phyloP scores from a whole-genome alignment of 164 flowering plant species.

The Kingdonia uniflora region DNA sequence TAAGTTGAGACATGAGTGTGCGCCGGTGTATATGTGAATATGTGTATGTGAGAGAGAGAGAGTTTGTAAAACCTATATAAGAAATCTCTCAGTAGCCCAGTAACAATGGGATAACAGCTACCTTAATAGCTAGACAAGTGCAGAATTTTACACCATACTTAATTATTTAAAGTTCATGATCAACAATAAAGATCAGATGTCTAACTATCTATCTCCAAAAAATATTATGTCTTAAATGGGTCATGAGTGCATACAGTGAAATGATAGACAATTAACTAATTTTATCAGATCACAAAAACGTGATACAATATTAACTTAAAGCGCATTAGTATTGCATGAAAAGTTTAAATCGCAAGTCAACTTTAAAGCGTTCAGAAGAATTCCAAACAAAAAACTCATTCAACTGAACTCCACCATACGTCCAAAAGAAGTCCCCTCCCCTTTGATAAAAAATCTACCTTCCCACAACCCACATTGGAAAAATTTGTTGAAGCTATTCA shows the following conservation, averaged over 20 bases:
- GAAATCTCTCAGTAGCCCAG: no score
- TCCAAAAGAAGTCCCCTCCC: conserved; percentile 8
- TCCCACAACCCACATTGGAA: conserved; percentile 1
- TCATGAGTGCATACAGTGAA: no score
- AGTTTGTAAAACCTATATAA: no score
- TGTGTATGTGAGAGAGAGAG: no score
- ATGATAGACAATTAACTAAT: background rate
- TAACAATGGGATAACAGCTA: no score
- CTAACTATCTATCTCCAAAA: no score
- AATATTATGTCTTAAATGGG: no score
- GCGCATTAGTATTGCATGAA: conserved; percentile 13
- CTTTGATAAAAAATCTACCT: conserved; percentile 3
- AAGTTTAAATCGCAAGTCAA: conserved; percentile 7
- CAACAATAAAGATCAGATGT: no score
- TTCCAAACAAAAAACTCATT: conserved; percentile 12
- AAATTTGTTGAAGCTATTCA: background rate
- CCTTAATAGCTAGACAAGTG: no score
- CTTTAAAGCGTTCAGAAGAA: conserved; percentile 12
- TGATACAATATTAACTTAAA: conserved; percentile 7
- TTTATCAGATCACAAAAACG: conserved; percentile 2
- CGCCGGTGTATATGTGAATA: no score
- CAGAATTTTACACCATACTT: no score
- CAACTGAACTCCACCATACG: conserved; percentile 1
- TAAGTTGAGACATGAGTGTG: no score
- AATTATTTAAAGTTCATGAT: background rate